These are phyloP conservation scores for Inonotus hispidus DNA, from an alignment of 1,284 basidiomycete species.

Conservation along the genomic window DNA sequence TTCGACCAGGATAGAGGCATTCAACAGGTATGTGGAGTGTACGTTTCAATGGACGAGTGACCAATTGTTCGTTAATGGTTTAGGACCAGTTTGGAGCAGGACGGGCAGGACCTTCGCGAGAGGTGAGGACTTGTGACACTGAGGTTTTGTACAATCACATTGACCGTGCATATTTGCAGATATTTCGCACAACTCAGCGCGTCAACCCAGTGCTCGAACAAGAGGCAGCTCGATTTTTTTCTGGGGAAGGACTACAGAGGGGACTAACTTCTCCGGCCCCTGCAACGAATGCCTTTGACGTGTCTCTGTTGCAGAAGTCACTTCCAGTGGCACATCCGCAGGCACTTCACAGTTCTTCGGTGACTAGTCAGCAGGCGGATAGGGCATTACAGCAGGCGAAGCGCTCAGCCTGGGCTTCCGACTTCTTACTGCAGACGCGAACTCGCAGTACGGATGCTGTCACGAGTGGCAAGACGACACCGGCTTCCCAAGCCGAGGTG, in stretches of 20 bases:
- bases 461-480: not conserved
- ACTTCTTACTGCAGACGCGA: conserved; percentile 42
- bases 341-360: conserved; percentile 21
- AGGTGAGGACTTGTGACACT: conserved; percentile 36
- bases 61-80: not conserved
- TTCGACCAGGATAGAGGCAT: conserved; percentile 74
- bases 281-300: conserved; percentile 42
- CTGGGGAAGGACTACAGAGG: conserved; percentile 29
- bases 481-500: not conserved
- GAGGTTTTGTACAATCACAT: not conserved
- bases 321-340: conserved; percentile 36
- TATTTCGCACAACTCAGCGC: conserved; percentile 52
- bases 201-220: conserved; percentile 43
- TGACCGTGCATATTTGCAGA: conserved; percentile 31
- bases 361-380: conserved; percentile 28
- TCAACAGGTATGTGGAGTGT: conserved; percentile 53
- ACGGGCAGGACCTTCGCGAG: conserved; percentile 51
- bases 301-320: conserved; percentile 50
- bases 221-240: conserved; percentile 69
- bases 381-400: conserved; percentile 28
- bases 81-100: conserved; percentile 62
- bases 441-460: not conserved
- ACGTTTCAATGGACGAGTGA: not conserved
- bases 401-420: conserved; percentile 49
- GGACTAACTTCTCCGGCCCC: conserved; percentile 27